These are phyloP conservation scores for Trapa incisa DNA, from an alignment of 345 rosid species.

Conservation along the genomic window DNA sequence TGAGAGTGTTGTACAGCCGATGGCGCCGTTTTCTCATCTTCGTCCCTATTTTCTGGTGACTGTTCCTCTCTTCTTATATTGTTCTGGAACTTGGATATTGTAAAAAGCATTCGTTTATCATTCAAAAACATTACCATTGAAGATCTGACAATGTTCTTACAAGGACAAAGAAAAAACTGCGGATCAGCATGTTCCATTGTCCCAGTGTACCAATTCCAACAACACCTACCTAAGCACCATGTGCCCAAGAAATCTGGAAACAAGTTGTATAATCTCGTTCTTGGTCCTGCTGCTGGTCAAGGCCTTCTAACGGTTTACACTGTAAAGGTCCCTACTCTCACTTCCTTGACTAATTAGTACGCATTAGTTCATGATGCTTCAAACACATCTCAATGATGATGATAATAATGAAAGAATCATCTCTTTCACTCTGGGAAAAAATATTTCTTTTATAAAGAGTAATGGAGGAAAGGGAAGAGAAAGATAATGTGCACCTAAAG, in stretches of 20 bases:
- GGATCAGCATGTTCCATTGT: neutral
- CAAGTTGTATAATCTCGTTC: slow-evolving; percentile 61
- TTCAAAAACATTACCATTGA: too few species aligned
- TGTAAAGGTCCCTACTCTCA: slow-evolving; percentile 42
- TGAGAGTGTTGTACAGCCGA: slow-evolving; percentile 37
- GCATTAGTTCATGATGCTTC: neutral
- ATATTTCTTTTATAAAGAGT: neutral
- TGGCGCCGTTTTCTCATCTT: slow-evolving; percentile 55
- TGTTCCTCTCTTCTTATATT: neutral
- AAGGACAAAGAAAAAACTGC: too few species aligned
- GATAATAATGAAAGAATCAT: neutral
- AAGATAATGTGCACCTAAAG: neutral
- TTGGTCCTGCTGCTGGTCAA: slow-evolving; percentile 64
- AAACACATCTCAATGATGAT: neutral
- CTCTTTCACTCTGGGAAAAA: neutral
- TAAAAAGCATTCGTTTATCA: too few species aligned
- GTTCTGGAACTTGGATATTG: neutral
- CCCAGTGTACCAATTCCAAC: slow-evolving; percentile 40
- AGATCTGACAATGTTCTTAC: neutral
- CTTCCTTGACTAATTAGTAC: neutral
- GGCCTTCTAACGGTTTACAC: slow-evolving; percentile 74
- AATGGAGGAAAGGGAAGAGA: neutral
- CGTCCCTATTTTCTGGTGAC: slow-evolving; percentile 46
- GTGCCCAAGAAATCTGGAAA: slow-evolving; percentile 22
- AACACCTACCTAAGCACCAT: slow-evolving; percentile 14